Conservation (phyloP, 345 rosid species). For the Gynandropsis gynandra region DNA sequence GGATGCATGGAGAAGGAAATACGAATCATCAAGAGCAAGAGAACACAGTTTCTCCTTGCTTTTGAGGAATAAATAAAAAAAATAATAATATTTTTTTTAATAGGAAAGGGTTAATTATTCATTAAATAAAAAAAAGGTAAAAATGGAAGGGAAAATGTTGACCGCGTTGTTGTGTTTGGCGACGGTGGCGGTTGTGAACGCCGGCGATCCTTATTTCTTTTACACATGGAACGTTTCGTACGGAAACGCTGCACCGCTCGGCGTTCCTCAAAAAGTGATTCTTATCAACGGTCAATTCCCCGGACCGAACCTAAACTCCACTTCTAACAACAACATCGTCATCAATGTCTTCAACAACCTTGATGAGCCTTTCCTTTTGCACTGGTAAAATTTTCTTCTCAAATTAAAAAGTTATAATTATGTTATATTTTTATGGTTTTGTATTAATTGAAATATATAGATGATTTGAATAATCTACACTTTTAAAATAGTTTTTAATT, state of each 20-base stretch:
- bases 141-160: conserved; percentile 19
- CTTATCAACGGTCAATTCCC: conserved; percentile 73
- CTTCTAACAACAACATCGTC: conserved; percentile 60
- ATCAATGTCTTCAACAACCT: conserved; percentile 68
- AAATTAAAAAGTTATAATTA: no score
- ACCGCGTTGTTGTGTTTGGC: conserved; percentile 21
- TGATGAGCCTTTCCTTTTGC: conserved; percentile 51
- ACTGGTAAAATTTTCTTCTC: conserved; percentile 9
- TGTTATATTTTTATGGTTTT: no score
- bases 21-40: conserved; percentile 11
- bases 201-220: conserved; percentile 57
- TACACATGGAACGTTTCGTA: conserved; percentile 68
- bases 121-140: not conserved
- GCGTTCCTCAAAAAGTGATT: conserved; percentile 58
- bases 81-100: not conserved
- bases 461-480: no score
- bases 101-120: conserved; percentile 26
- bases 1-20: not conserved
- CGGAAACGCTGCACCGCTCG: conserved; percentile 33
- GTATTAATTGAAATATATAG: no score
- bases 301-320: conserved; percentile 68
- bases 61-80: not conserved
- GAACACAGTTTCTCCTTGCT: conserved; percentile 1
- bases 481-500: no score
- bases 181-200: conserved; percentile 30